Percentiles rank a stretch among this genome's conserved stretches.
Conservation (phyloP, 2,329 filamentous ascomycete species). For the Fusarium sp. region DNA sequence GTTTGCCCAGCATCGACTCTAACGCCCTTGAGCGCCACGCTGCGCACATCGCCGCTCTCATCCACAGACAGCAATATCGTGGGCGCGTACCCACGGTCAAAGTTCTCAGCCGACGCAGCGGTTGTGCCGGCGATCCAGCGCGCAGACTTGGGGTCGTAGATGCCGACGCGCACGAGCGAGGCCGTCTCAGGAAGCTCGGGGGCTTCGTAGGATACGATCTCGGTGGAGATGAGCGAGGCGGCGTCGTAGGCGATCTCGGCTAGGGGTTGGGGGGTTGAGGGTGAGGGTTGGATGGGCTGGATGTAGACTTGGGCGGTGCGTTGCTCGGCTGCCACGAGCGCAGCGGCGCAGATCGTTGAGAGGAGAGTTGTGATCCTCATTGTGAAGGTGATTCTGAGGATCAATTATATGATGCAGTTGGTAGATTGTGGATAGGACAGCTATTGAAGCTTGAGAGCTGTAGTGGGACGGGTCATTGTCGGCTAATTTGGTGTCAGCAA, state of each 20-base stretch:
- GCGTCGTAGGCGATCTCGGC: constrained; percentile 70
- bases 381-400: constrained; percentile 11
- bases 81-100: constrained; percentile 72
- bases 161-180: constrained; percentile 68
- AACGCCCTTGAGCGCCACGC: constrained; percentile 68
- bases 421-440: constrained; percentile 13
- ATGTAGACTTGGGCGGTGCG: constrained; percentile 67
- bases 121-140: constrained; percentile 69
- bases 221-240: constrained; percentile 58
- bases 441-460: constrained; percentile 28
- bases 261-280: constrained; percentile 58
- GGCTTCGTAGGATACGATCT: constrained; percentile 67
- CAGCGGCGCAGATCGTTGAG: constrained; percentile 59
- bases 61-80: constrained; percentile 68
- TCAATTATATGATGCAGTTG: constrained; percentile 4
- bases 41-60: constrained; percentile 59
- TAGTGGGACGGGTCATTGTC: constrained; percentile 37
- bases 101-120: constrained; percentile 68
- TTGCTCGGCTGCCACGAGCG: constrained; percentile 56
- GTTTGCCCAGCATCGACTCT: constrained; percentile 73
- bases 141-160: constrained; percentile 63
- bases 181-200: constrained; percentile 64
- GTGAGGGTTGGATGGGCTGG: constrained; percentile 60
- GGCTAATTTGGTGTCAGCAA: constrained; percentile 32
- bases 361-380: constrained; percentile 61